Conservation (phyloP, 306 rosid species). For the Cyamopsis tetragonoloba region DNA sequence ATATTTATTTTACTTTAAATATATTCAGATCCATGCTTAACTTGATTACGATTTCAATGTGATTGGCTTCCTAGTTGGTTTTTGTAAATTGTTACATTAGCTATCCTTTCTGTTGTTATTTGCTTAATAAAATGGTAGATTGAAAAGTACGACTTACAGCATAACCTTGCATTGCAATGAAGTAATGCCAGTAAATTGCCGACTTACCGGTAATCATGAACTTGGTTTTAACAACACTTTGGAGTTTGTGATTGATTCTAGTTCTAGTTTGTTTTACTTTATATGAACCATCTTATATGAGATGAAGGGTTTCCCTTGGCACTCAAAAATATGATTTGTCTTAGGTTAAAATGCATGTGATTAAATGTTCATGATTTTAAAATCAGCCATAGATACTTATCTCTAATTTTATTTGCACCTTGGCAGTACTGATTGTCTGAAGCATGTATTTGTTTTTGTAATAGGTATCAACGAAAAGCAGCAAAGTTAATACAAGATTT, state of each 20-base stretch:
- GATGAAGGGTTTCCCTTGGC: neutral
- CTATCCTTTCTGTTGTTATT: slow-evolving; percentile 2
- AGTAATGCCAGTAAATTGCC: slow-evolving; percentile 9
- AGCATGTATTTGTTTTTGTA: slow-evolving; percentile 8
- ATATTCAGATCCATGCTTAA: neutral
- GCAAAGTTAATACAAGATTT: slow-evolving; percentile 65
- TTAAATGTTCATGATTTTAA: slow-evolving; percentile 14
- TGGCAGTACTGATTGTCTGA: slow-evolving; percentile 25
- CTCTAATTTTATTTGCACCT: neutral
- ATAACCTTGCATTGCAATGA: slow-evolving; percentile 1
- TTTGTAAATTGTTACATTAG: neutral
- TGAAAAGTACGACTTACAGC: neutral
- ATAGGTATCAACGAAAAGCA: slow-evolving; percentile 64
- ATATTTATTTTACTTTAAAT: neutral
- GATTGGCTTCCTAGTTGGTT: neutral
- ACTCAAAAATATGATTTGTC: neutral
- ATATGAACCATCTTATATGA: neutral
- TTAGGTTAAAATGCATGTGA: neutral
- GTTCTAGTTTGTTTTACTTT: neutral
- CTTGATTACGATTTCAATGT: neutral
- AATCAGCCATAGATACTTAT: neutral
- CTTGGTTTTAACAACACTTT: neutral
- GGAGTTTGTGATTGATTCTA: neutral
- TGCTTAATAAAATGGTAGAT: neutral
- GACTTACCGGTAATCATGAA: neutral